Conservation (phyloP, 352 stramenopile species). For the Stephanocyclus meneghinianus region DNA sequence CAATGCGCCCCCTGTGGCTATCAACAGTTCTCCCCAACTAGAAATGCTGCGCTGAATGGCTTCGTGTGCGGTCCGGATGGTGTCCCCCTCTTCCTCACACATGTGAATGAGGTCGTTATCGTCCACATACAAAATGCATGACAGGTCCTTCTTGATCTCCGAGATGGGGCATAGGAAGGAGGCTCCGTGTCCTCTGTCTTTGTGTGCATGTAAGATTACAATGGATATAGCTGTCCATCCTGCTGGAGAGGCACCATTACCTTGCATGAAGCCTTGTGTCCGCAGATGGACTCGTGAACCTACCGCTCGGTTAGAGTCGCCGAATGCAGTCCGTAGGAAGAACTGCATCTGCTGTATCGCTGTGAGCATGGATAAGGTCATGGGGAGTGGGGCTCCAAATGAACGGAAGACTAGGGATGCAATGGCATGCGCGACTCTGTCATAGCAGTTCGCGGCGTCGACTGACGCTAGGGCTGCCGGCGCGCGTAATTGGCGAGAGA, state of each 20-base stretch:
- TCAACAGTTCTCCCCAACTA: constrained; percentile 13
- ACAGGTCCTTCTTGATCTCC: constrained; percentile 1
- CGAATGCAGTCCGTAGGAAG: constrained; percentile 24
- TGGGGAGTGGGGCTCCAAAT: not conserved
- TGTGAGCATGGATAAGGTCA: not conserved
- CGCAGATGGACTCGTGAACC: constrained; percentile 10
- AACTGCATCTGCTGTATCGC: not conserved
- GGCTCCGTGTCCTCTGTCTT: constrained; percentile 28
- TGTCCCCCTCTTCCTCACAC: not conserved
- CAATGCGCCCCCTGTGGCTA: constrained; percentile 6
- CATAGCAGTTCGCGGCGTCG: not conserved
- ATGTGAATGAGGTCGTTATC: constrained; percentile 8
- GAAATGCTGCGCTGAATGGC: not conserved
- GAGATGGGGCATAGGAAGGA: constrained; percentile 23
- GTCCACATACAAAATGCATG: not conserved
- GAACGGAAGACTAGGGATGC: not conserved
- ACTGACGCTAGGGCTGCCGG: not conserved
- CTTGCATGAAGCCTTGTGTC: not conserved
- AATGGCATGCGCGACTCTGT: no score
- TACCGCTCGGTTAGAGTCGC: constrained; percentile 19
- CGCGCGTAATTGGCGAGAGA: not conserved
- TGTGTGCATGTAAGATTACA: constrained; percentile 35
- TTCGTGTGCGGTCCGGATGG: not conserved
- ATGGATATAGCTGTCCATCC: constrained; percentile 22
- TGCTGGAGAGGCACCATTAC: no score